A percentile compares a stretch with the other conserved stretches of the same genome.
These are phyloP conservation scores for Aurantiochytrium sp. DNA, from an alignment of 108 stramenopile genomes.

Conservation along the genomic window DNA sequence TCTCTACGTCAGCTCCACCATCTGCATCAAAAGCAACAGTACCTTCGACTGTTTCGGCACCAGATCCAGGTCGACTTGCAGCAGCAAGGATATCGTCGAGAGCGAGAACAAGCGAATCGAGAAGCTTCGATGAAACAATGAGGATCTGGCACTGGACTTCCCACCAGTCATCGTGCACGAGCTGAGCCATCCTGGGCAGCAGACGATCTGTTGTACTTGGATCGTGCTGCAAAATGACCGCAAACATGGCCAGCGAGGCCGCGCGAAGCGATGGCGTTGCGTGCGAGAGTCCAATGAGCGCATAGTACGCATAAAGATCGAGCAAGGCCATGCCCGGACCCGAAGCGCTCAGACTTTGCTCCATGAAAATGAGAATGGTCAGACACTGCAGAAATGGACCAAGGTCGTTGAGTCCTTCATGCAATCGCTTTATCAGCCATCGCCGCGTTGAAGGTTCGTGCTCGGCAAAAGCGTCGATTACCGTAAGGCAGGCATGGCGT, in stretches of 20 bases:
- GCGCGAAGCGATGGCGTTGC: constrained; percentile 25
- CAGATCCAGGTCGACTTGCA: no score
- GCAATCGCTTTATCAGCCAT: background rate
- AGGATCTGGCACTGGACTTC: constrained; percentile 20
- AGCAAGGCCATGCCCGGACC: constrained; percentile 17
- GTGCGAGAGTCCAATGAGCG: background rate
- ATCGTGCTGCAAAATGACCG: constrained; percentile 1
- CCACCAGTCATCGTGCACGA: constrained; percentile 18
- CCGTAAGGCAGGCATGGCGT: background rate
- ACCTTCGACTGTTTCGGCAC: no score
- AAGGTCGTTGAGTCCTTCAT: background rate
- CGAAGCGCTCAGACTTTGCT: background rate
- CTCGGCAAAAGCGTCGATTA: background rate
- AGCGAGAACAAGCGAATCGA: background rate
- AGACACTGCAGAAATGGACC: constrained; percentile 13
- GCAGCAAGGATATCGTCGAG: background rate
- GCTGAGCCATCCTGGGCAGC: background rate
- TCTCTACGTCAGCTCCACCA: no score
- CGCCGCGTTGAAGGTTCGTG: background rate
- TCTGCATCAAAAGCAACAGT: no score
- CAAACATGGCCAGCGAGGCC: constrained; percentile 25
- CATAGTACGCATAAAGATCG: constrained; percentile 33
- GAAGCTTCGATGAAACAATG: background rate
- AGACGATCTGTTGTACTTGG: background rate
- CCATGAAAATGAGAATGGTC: constrained; percentile 15